A percentile compares a stretch with the other conserved stretches of the same genome.
phyloP scores from a whole-genome alignment of 768 basidiomycete genomes.

The Mycena latifolia region DNA sequence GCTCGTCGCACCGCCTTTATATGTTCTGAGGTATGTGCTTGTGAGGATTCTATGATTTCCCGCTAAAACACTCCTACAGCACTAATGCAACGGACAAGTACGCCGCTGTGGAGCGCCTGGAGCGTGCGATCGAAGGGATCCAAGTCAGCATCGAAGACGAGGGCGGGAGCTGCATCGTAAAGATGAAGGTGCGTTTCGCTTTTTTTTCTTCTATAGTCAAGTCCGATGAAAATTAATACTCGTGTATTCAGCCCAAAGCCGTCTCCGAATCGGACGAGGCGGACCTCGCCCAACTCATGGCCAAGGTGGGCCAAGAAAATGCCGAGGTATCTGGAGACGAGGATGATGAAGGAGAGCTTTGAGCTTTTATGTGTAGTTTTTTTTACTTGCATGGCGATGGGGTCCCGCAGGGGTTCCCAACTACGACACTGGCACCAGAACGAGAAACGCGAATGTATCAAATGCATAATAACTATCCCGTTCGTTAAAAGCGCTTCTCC shows the following conservation, averaged over 20 bases:
- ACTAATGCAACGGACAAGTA: conserved; percentile 98
- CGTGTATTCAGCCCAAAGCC: conserved; percentile 86
- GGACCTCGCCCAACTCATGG: conserved; percentile 97
- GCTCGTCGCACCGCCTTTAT: conserved; percentile 95
- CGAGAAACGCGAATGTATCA: conserved; percentile 31
- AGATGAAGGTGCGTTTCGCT: conserved; percentile 85
- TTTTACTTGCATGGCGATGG: not conserved
- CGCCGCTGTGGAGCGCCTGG: conserved; percentile 92
- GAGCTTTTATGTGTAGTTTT: conserved; percentile 3
- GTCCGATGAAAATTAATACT: not conserved
- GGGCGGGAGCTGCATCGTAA: conserved; percentile 89
- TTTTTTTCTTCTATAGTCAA: not conserved
- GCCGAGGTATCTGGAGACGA: conserved; percentile 97
- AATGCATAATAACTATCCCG: not conserved
- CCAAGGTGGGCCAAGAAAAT: conserved; percentile 93
- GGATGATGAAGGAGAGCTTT: conserved; percentile 72
- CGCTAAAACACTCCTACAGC: conserved; percentile 40
- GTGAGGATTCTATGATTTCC: not conserved
- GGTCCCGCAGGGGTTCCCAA: not conserved
- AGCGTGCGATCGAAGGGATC: conserved; percentile 93
- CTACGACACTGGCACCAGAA: not conserved
- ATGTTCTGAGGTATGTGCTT: conserved; percentile 75
- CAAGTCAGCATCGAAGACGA: conserved; percentile 85
- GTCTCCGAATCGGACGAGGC: conserved; percentile 98
- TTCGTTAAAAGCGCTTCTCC: conserved; percentile 15